Conservation (phyloP, 202 grass and related monocot species). For the Panicum hallii region DNA sequence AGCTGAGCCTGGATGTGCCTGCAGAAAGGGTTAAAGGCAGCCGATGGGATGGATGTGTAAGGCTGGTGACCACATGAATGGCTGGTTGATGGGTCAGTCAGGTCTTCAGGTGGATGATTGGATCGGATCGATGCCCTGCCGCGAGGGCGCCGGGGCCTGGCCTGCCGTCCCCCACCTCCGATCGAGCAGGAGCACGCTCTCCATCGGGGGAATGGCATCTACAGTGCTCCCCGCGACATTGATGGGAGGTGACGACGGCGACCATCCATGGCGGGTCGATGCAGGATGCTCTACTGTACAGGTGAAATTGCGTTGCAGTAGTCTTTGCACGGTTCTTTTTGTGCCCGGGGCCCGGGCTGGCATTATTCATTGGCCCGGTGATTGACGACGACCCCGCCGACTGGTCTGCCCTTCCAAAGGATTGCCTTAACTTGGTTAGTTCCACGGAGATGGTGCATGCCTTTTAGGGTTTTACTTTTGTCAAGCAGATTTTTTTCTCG, state of each 20-base stretch:
- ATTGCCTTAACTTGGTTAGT: too few species aligned
- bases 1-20: background rate
- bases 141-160: background rate
- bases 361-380: too few species aligned
- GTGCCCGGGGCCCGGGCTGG: too few species aligned
- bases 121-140: constrained; percentile 30
- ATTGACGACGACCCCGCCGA: too few species aligned
- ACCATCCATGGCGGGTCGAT: background rate
- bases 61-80: constrained; percentile 24
- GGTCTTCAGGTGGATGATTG: constrained; percentile 11
- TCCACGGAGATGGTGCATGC: too few species aligned
- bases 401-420: too few species aligned
- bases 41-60: constrained; percentile 3
- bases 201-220: background rate
- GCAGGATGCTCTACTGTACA: background rate
- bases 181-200: background rate
- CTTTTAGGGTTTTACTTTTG: too few species aligned
- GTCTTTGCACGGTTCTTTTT: background rate
- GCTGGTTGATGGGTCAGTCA: constrained; percentile 13
- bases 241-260: background rate
- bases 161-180: background rate
- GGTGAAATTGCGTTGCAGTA: background rate
- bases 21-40: background rate
- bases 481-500: too few species aligned
- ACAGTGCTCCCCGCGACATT: background rate